These are phyloP conservation scores for Fusarium tanahbumbuense DNA, from an alignment of 2,329 filamentous ascomycete genomes.

Conservation along the genomic window DNA sequence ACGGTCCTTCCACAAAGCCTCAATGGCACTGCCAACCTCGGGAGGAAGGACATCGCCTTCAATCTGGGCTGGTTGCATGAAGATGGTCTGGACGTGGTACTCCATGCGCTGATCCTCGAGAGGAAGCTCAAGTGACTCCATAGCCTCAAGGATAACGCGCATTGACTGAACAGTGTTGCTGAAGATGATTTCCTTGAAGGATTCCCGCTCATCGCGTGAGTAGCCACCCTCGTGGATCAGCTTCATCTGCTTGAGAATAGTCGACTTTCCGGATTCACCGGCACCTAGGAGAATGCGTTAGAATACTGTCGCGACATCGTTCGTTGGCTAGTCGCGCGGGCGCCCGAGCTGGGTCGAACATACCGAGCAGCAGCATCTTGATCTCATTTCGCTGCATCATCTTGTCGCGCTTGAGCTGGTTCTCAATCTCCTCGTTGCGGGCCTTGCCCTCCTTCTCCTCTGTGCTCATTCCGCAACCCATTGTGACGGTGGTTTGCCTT, in stretches of 20 bases:
- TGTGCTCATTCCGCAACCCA: conserved; percentile 99
- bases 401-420: conserved; percentile 97
- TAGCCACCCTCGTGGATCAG: conserved; percentile 99
- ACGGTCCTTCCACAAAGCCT: conserved; percentile 90
- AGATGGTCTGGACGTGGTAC: conserved; percentile 98
- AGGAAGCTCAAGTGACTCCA: conserved; percentile 79
- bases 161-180: conserved; percentile 77
- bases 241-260: conserved; percentile 99
- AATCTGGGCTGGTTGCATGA: conserved; percentile 98
- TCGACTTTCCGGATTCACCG: conserved; percentile 95
- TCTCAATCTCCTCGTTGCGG: conserved; percentile 99
- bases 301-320: conserved; percentile 18
- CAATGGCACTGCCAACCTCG: conserved; percentile 92
- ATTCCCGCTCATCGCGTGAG: conserved; percentile 85
- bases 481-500: conserved; percentile 67
- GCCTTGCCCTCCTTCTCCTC: conserved; percentile 99
- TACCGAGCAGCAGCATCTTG: conserved; percentile 99
- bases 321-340: background rate
- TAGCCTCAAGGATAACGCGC: conserved; percentile 76
- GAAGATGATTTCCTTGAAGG: conserved; percentile 78
- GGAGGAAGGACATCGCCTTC: conserved; percentile 94
- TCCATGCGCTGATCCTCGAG: conserved; percentile 93
- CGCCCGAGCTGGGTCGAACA: conserved; percentile 20
- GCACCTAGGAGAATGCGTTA: conserved; percentile 71
- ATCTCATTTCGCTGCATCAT: conserved; percentile 99